Evolutionary conservation across 495 filamentous ascomycete species (phyloP).

Genomic region (Aspergillus biplanus): DNA sequence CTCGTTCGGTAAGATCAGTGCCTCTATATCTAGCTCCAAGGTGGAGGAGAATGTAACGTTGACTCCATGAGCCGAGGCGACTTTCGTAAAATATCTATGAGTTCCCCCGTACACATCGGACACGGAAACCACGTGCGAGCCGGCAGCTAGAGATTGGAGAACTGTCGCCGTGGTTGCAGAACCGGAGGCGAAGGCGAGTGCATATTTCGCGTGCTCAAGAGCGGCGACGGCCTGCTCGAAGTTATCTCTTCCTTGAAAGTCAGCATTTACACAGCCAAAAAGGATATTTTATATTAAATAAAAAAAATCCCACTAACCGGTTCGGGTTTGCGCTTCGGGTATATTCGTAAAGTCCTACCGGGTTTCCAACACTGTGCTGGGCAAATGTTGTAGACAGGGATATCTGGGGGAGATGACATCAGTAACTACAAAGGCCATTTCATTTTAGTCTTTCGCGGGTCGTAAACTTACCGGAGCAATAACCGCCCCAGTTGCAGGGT

Average conservation of each 20-base stretch:
- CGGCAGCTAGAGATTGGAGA: conserved; percentile 87
- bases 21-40: conserved; percentile 83
- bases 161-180: conserved; percentile 92
- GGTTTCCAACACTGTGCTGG: conserved; percentile 81
- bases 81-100: conserved; percentile 98
- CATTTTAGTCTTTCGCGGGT: not conserved
- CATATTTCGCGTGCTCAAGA: conserved; percentile 89
- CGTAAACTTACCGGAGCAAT: conserved; percentile 71
- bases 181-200: conserved; percentile 92
- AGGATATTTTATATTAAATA: not conserved
- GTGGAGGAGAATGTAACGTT: conserved; percentile 89
- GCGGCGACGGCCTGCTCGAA: conserved; percentile 91
- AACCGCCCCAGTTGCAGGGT: conserved; percentile 89
- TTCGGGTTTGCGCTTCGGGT: conserved; percentile 91
- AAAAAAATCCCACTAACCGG: conserved; percentile 47
- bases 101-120: conserved; percentile 98
- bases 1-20: conserved; percentile 76
- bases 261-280: conserved; percentile 10
- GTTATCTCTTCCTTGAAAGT: conserved; percentile 62
- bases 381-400: conserved; percentile 94
- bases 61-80: conserved; percentile 92
- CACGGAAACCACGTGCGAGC: conserved; percentile 93
- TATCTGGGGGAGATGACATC: conserved; percentile 56
- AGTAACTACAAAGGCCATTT: too few relatives aligned
- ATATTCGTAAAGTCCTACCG: conserved; percentile 89